These are phyloP conservation scores for Auricularia heimuer DNA, from an alignment of 768 basidiomycete species.

Conservation along the genomic window DNA sequence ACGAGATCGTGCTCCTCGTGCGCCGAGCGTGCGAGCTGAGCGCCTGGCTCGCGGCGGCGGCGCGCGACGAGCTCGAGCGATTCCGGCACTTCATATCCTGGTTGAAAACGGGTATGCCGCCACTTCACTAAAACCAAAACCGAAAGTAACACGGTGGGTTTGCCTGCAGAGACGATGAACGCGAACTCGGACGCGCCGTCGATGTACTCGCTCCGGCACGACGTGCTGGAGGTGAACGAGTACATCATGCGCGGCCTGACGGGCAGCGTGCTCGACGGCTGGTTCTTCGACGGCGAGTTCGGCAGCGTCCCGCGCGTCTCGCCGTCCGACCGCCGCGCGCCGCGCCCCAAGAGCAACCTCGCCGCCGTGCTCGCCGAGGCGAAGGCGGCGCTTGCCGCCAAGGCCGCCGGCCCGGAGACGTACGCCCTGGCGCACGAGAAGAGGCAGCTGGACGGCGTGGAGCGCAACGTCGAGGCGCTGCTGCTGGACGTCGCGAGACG, in stretches of 20 bases:
- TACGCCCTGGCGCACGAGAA: slow-evolving; percentile 32
- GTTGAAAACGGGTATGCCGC: slow-evolving; percentile 36
- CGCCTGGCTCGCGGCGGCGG: slow-evolving; percentile 57
- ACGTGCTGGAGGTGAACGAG: slow-evolving; percentile 70
- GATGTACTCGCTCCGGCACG: slow-evolving; percentile 44
- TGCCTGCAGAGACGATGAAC: slow-evolving; percentile 35
- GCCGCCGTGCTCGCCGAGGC: slow-evolving; percentile 38
- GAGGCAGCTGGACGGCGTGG: slow-evolving; percentile 41
- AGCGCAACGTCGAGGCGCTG: slow-evolving; percentile 60
- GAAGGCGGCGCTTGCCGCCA: slow-evolving; percentile 32
- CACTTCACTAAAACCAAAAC: background rate
- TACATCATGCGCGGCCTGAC: slow-evolving; percentile 66
- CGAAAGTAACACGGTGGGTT: background rate
- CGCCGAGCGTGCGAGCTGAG: slow-evolving; percentile 50
- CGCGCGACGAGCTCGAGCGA: slow-evolving; percentile 55
- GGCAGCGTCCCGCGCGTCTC: slow-evolving; percentile 36
- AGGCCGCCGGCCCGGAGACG: slow-evolving; percentile 15
- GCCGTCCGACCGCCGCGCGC: slow-evolving; percentile 39
- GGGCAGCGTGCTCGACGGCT: slow-evolving; percentile 61
- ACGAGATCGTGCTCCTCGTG: slow-evolving; percentile 68
- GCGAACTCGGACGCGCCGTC: slow-evolving; percentile 33
- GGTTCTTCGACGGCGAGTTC: slow-evolving; percentile 49
- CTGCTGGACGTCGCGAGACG: slow-evolving; percentile 48
- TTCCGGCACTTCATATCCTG: slow-evolving; percentile 76
- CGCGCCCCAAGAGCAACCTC: slow-evolving; percentile 27